Base-by-base conservation (phyloP, 768 basidiomycete species). In the Suillus occidentalis region DNA sequence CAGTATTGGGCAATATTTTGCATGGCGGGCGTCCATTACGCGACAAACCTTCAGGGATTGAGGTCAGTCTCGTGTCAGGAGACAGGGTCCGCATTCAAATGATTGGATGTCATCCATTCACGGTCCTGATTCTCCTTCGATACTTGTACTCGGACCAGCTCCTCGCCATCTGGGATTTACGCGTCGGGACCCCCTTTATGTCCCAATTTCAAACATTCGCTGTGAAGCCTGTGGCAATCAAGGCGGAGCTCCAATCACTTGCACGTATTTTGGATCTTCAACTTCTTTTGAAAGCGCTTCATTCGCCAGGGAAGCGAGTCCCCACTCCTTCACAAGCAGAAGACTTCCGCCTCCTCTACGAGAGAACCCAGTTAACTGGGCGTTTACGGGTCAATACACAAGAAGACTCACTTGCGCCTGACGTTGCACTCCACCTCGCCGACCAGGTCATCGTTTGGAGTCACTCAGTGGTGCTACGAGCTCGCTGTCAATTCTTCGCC, bases 101-200 rank as follows among this genome's bases (percentile, higher is more conserved):
- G 52, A 71, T 79, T 0, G 86, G 86, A 2, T 86, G 85, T 66
- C 84, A 87, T 53, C 82, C 89, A 0, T 77, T 96, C 8, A 79
- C 93, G 0, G 75, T 90, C 18, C 83, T 97, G 18, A 82, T 97
- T 25, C 79, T 98, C 22, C 74, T 97, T 22, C 83, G 88, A 28
- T 98, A 95, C 71, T 76, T 98, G n/a, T 98, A 98, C 76, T 84
- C 91, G 1, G 97, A 99, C 73, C 84, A 88, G 47, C 75, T 96
- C 1, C 79, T 93, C 13, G 88, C 93, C 0, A 75, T 95, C 16
- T 96, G 95, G 93, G 95, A 99, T 73, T 81, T 82, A 14, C 86
- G 94, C 20, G 81, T 92, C 13, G 81, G 78, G 6, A 68, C 77
- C 0, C 73, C 77, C 1, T 75, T 90, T 2, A 79, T 81, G 34